These are phyloP conservation scores for Chlorella sp. DNA, from an alignment of 139 green algal genomes.

Conservation along the genomic window DNA sequence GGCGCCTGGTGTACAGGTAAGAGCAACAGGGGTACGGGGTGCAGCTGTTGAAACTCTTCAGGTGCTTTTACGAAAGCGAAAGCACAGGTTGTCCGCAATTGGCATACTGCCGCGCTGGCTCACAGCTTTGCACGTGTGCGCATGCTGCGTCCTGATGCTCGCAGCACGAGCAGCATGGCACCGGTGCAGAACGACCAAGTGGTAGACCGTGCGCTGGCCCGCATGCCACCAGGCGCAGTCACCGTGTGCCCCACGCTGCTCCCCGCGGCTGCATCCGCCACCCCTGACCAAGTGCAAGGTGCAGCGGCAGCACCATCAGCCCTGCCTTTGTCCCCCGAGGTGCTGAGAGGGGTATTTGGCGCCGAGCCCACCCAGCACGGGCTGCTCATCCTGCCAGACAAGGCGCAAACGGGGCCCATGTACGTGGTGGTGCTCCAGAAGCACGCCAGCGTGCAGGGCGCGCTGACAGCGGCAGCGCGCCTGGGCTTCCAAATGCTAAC, in stretches of 20 bases:
- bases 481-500: too few relatives aligned
- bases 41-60: too few relatives aligned
- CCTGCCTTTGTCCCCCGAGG: background rate
- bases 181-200: background rate
- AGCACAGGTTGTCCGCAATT: background rate
- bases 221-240: background rate
- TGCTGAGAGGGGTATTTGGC: background rate
- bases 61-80: background rate
- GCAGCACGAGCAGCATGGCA: background rate
- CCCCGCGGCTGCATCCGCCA: background rate
- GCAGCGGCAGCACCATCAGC: too few relatives aligned
- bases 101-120: background rate
- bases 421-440: background rate
- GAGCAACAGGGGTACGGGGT: background rate
- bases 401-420: background rate
- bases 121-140: background rate
- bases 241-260: background rate
- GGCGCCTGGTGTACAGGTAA: background rate
- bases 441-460: too few relatives aligned
- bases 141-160: background rate
- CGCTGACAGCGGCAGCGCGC: too few relatives aligned
- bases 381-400: background rate
- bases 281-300: too few relatives aligned
- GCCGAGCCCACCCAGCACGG: background rate
- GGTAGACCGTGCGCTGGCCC: background rate